Evolutionary conservation across 2,329 filamentous ascomycete genomes (phyloP), one percentile per base, ranked within the genome.

Genomic region (Leptoxyphium fumago): DNA sequence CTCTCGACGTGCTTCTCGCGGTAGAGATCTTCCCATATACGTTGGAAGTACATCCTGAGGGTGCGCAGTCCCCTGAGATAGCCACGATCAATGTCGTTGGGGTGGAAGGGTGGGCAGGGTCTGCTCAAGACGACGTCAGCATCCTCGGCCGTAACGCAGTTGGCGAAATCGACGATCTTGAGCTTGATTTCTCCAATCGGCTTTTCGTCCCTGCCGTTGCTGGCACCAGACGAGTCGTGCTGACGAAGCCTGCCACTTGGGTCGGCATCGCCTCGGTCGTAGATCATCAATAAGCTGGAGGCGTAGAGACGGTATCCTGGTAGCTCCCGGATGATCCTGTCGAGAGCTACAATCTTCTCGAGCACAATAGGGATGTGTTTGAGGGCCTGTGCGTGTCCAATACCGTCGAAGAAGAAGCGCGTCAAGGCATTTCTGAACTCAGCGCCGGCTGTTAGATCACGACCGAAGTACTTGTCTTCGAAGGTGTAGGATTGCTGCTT

Each of bases 111-210:
- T 11, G 91, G 91, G 54, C 89, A 95, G 14, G 70, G 65, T 36
- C 56, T 57, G 15, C 45, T 40, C 10, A 46, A 29, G 17, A 56
- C 45, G 26, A 53, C 41, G 46, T 77, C 70, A 10, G 78, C 64
- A 55, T 94, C 87, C 51, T 91, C 82, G 3, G 85, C 84, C 1
- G 88, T 96, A 30, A 96, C 80, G 57, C 89, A 95, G 61, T 98
- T 98, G 50, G 91, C 91, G 67, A 98, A 98, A 63, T 98, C 91
- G 45, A 94, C 89, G 61, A 98, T 93, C 64, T 95, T 95, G 66
- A 98, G 80, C 61, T 94, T 84, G 58, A 94, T 88, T 51, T 59
- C 54, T 8, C 46, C 45, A 43, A 58, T 57, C 2, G 48, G 50
- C 38, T 46, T 50, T 41, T 53, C 45, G 46, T 55, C 43, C 40